Base-by-base conservation (phyloP, 2,329 filamentous ascomycete species). In the Alternaria postmessia region DNA sequence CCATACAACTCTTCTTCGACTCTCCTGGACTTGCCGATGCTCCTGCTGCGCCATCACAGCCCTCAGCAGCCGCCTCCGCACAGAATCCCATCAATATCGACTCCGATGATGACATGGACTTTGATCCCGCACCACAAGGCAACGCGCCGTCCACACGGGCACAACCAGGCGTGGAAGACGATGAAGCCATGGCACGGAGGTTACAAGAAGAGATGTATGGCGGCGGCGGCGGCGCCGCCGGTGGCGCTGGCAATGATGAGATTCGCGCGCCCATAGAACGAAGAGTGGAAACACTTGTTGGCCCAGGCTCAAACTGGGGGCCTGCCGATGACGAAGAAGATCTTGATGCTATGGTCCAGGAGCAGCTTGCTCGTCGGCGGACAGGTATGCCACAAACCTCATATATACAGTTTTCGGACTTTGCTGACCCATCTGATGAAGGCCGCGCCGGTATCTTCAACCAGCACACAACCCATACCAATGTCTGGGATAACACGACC, bases 181-280 rank as follows among this genome's bases (percentile, higher is more conserved):
- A 99, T 73, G 94, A 93, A 53, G 94, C 92, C 43, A 94, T 98
- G 89, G 95, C 95, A 7, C 88, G 94, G 77, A 88, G 92, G 58
- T 79, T 99, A 61, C 95, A 99, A 77, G 91, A 99, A 73, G 93
- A 99, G 79, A 86, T 97, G 74, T 98, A 97, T 71, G 85, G 86
- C 36, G 69, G 63, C n/a, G 53, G 68, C 36, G 69, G 62, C n/a
- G 53, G 67, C n/a, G 81, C 81, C 62, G 71, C 76, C 49, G 75
- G 76, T 22, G 80, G 76, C 18, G 30, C 81, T 77, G 61, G 30
- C 11, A 51, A 68, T 54, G 38, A 89, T 89, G 68, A 90, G 84
- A 89, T 99, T 55, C 86, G 95, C 72, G 95, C 95, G 48, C 95
- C 95, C 8, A 96, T 99, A 79, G 92, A 90, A 46, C 87, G 93